phyloP scores from a whole-genome alignment of 2,329 filamentous ascomycete genomes.

The Alternaria rosae region DNA sequence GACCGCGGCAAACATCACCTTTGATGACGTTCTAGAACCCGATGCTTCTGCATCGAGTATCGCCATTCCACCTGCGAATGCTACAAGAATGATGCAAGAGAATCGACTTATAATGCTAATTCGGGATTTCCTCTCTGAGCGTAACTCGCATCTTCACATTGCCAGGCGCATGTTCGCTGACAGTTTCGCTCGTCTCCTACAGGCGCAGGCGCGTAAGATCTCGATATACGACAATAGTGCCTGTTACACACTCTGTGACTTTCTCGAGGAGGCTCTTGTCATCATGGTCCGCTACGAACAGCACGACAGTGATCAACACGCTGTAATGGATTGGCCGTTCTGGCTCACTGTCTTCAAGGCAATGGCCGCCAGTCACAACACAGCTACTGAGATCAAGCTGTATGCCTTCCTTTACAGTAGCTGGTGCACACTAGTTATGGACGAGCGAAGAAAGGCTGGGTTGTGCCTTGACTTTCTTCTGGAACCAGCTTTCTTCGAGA shows the following conservation, averaged over 20 bases:
- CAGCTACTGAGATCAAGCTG: constrained; percentile 86
- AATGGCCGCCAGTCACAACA: constrained; percentile 85
- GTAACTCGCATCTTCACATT: constrained; percentile 59
- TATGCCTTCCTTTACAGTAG: constrained; percentile 81
- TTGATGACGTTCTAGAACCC: constrained; percentile 70
- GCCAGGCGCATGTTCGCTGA: constrained; percentile 77
- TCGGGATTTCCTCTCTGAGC: constrained; percentile 77
- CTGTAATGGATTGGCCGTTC: constrained; percentile 78
- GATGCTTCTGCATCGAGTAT: constrained; percentile 72
- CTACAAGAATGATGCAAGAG: constrained; percentile 83
- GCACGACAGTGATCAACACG: constrained; percentile 50
- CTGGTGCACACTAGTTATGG: constrained; percentile 75
- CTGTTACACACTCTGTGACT: constrained; percentile 90
- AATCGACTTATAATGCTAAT: constrained; percentile 84
- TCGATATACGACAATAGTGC: constrained; percentile 83
- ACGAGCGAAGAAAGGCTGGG: constrained; percentile 71
- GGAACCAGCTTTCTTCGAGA: constrained; percentile 76
- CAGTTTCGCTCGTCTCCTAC: constrained; percentile 75
- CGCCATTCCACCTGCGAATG: constrained; percentile 71
- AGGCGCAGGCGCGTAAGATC: constrained; percentile 75
- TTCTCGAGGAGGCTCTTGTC: constrained; percentile 80
- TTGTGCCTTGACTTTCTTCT: constrained; percentile 80
- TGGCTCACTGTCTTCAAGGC: constrained; percentile 82
- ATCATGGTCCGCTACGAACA: constrained; percentile 70
- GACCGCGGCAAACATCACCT: constrained; percentile 63